Evolutionary conservation across 1,139 yeast genomes (phyloP).

Genomic region (Taiozyma onychis): DNA sequence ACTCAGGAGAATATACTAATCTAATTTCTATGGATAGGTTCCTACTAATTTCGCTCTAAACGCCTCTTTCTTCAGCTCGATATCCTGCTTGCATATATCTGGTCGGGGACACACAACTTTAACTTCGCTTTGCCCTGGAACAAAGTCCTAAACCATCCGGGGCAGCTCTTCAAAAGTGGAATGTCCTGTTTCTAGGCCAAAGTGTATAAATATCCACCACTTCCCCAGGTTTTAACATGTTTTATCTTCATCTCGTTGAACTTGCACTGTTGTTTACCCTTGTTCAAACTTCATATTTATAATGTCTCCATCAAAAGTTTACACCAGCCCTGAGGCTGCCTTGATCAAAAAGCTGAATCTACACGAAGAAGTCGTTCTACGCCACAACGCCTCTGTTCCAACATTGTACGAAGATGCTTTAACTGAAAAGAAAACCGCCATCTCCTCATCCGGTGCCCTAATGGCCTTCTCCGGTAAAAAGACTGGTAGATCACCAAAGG

Average conservation of each 20-base stretch:
- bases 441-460: conserved; percentile 90
- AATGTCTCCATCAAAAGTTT: conserved; percentile 24
- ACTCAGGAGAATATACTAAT: neutral
- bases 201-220: conserved; percentile 5
- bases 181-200: neutral
- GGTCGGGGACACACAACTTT: neutral
- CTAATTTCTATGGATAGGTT: neutral
- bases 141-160: conserved; percentile 8
- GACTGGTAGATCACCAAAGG: conserved; percentile 98
- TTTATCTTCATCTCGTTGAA: conserved; percentile 2
- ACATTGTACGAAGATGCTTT: conserved; percentile 93
- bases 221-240: neutral
- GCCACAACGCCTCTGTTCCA: conserved; percentile 92
- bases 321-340: conserved; percentile 18
- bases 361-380: conserved; percentile 31
- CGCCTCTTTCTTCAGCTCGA: neutral
- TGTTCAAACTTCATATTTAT: neutral
- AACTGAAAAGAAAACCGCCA: conserved; percentile 82
- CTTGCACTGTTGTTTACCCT: neutral
- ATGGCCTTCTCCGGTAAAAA: conserved; percentile 94
- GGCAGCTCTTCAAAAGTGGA: neutral
- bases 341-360: conserved; percentile 28
- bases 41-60: neutral
- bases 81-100: neutral
- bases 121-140: neutral